Evolutionary conservation across 495 filamentous ascomycete species (phyloP).

Genomic region (Delitschia confertaspora): DNA sequence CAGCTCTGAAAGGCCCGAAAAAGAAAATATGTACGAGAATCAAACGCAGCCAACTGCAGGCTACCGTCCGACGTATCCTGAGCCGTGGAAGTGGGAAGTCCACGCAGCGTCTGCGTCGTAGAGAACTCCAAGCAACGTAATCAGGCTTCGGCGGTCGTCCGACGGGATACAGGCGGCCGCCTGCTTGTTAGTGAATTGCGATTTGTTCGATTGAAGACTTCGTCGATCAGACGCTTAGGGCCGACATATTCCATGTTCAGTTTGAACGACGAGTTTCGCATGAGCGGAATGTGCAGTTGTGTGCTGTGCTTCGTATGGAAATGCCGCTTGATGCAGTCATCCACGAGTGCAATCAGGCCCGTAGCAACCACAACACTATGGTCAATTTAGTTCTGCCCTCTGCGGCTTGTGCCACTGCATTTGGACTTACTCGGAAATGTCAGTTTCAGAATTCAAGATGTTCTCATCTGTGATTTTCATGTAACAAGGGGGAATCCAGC

Average conservation of each 20-base stretch:
- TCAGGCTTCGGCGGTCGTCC: background rate
- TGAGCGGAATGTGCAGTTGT: conserved; percentile 47
- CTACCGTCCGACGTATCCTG: conserved; percentile 3
- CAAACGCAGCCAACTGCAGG: conserved; percentile 3
- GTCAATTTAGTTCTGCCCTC: conserved; percentile 21
- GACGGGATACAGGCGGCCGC: conserved; percentile 10
- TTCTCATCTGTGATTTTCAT: conserved; percentile 76
- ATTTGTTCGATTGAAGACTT: conserved; percentile 56
- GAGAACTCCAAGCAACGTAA: background rate
- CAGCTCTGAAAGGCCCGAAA: conserved; percentile 8
- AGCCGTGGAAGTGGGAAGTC: conserved; percentile 2
- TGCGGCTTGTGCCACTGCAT: conserved; percentile 1
- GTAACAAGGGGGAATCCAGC: conserved; percentile 83
- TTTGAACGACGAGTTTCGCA: conserved; percentile 47
- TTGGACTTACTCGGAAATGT: conserved; percentile 83
- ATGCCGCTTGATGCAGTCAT: conserved; percentile 79
- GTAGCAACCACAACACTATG: conserved; percentile 78
- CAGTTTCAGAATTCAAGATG: conserved; percentile 57
- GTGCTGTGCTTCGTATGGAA: conserved; percentile 60
- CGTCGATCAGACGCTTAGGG: conserved; percentile 66
- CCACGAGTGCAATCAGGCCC: conserved; percentile 80
- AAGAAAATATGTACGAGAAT: conserved; percentile 23
- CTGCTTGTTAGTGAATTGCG: conserved; percentile 11
- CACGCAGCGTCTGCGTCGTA: too few species aligned
- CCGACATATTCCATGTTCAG: conserved; percentile 58